Evolutionary conservation across 1,284 basidiomycete species (phyloP), one percentile per base, ranked within the genome.

Genomic region (Uromyces viciae-fabae): DNA sequence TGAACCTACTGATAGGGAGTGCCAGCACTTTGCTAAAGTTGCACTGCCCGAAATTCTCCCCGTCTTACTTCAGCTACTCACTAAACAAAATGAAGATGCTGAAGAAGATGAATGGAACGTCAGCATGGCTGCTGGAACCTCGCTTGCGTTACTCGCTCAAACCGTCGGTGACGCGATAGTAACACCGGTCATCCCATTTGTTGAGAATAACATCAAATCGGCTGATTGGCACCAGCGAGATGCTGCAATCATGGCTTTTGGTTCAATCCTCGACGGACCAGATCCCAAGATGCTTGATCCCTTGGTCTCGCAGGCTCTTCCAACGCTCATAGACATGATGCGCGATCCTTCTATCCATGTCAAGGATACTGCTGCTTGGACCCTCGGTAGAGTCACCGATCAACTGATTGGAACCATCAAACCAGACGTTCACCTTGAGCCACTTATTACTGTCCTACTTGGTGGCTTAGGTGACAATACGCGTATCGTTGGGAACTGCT

Each of bases 31-130:
- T 85, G 95, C 96, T 72, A 94, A 94, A 87, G 91, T 95, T 81
- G 96, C 97, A 0, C 88, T 98, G 22, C 92, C 94, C 43, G 96
- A 99, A 87, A 95, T 98, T 82, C 89, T 96, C 0, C 96, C 96
- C 3, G 95, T 98, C 15, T 90, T 99, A 19, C 89, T 99, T 66
- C 90, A 92, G 76, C 90, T 98, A 28, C 90, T 99, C 82, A 94
- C 93, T 7, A 92, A 91, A 82, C 97, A 99, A 87, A 94, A 96
- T 84, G 97, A 98, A 86, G 95, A 98, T 83, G 94, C 94, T 0
- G 95, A 97, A 81, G 96, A 98, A 83, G 97, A 98, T 84, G 97
- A 99, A 86, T 99, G 96, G 97, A 97, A 96, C 84, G 91, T 96
- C 62, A 92, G 94, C 38, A 98, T 98, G 94, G 94, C 97, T 25